These are phyloP conservation scores for Colletotrichum scovillei DNA, from an alignment of 2,329 filamentous ascomycete species.

Conservation along the genomic window DNA sequence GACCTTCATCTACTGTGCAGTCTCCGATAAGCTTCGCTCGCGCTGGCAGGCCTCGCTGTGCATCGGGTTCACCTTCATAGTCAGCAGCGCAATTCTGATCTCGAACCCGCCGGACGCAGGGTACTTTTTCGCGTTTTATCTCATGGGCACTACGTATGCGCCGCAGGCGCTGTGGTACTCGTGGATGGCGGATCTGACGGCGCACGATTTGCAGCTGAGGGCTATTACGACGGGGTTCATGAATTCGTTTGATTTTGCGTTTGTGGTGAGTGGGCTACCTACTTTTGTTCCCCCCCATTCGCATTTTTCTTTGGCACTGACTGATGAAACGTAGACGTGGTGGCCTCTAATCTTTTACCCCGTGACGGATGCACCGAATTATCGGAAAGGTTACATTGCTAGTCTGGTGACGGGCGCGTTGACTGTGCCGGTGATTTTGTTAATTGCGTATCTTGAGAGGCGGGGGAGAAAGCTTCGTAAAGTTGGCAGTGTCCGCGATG, in stretches of 20 bases:
- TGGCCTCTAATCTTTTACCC: conserved; percentile 54
- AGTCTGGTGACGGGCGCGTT: conserved; percentile 51
- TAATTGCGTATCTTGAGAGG: conserved; percentile 51
- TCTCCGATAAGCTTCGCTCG: conserved; percentile 54
- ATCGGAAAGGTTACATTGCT: conserved; percentile 51
- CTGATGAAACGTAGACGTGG: conserved; percentile 43
- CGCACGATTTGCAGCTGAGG: conserved; percentile 52
- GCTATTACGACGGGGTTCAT: conserved; percentile 57
- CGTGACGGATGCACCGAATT: conserved; percentile 52
- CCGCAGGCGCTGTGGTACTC: conserved; percentile 59
- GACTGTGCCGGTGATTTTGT: conserved; percentile 48
- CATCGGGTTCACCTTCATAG: conserved; percentile 54
- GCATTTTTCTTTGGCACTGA: neutral
- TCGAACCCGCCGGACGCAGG: conserved; percentile 47
- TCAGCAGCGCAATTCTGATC: conserved; percentile 52
- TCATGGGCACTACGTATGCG: conserved; percentile 56
- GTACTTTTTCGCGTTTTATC: conserved; percentile 57
- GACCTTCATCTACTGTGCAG: conserved; percentile 52
- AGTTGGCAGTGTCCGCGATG: neutral
- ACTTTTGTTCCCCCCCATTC: too few species aligned
- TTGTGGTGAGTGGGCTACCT: conserved; percentile 41
- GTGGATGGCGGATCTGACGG: conserved; percentile 57
- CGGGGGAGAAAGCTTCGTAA: conserved; percentile 31
- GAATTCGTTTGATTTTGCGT: conserved; percentile 56
- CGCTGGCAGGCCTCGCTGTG: conserved; percentile 56